Conservation (phyloP, 805 yeast species). For the Wickerhamiella bombiphila region DNA sequence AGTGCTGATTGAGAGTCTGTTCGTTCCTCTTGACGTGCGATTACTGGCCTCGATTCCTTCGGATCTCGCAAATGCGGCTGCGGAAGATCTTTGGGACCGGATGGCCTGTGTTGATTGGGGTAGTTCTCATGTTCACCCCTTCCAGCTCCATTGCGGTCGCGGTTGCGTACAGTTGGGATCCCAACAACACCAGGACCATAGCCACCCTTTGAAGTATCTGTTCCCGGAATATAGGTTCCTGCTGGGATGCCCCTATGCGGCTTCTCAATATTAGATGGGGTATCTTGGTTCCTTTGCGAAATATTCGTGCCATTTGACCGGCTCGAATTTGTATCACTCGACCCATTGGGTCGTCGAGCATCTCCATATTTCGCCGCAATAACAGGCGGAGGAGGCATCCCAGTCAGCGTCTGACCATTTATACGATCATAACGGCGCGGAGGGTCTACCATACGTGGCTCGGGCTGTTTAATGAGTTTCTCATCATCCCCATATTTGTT, state of each 20-base stretch:
- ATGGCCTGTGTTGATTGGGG: no score
- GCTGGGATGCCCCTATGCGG: slow-evolving; percentile 16
- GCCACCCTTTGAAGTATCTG: slow-evolving; percentile 8
- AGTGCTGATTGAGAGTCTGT: no score
- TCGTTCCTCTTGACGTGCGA: no score
- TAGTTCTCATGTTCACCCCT: no score
- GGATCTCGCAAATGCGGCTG: no score
- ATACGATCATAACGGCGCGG: not conserved
- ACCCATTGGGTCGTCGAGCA: not conserved
- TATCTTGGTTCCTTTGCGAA: not conserved
- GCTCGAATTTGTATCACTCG: not conserved
- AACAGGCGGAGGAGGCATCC: slow-evolving; percentile 1
- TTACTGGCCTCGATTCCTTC: no score
- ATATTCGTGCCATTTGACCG: not conserved
- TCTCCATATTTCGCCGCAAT: no score
- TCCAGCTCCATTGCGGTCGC: not conserved
- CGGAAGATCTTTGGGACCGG: no score
- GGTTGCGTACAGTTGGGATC: slow-evolving; percentile 17
- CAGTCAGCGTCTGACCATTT: not conserved
- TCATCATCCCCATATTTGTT: slow-evolving; percentile 18
- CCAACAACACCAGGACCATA: slow-evolving; percentile 22
- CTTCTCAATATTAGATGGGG: not conserved
- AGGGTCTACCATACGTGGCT: not conserved
- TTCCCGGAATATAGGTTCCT: slow-evolving; percentile 20
- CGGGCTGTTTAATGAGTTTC: slow-evolving; percentile 6